A percentile compares a stretch with the other conserved stretches of the same genome.
Conservation (phyloP, 352 stramenopile genomes). For the Phytophthora syringae region DNA sequence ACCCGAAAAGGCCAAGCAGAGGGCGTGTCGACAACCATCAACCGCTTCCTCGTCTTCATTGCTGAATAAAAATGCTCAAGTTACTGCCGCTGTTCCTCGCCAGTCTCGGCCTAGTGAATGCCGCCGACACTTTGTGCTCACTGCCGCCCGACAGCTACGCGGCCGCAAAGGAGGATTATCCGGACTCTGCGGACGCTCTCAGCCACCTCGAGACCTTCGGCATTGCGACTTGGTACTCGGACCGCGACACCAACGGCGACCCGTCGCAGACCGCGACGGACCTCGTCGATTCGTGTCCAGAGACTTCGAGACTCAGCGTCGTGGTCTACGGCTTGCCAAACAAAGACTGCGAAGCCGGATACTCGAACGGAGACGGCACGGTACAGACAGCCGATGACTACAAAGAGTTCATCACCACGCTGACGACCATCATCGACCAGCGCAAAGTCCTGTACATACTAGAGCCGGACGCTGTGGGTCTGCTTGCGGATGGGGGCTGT, state of each 20-base stretch:
- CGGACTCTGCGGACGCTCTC: slow-evolving; percentile 58
- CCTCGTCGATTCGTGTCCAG: slow-evolving; percentile 42
- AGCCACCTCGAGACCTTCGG: slow-evolving; percentile 53
- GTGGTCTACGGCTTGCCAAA: slow-evolving; percentile 80
- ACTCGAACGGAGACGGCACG: slow-evolving; percentile 43
- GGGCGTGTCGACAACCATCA: slow-evolving; percentile 18
- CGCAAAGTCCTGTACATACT: slow-evolving; percentile 77
- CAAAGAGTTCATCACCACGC: slow-evolving; percentile 50
- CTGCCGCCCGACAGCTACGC: slow-evolving; percentile 52
- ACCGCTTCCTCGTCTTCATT: not conserved
- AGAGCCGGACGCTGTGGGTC: slow-evolving; percentile 68
- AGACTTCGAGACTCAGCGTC: slow-evolving; percentile 53
- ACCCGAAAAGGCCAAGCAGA: slow-evolving; percentile 18
- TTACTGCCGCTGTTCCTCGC: slow-evolving; percentile 14
- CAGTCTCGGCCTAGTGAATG: not conserved
- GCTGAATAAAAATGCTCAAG: slow-evolving; percentile 10
- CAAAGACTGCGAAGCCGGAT: slow-evolving; percentile 74
- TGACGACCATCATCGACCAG: slow-evolving; percentile 47
- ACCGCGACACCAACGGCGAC: slow-evolving; percentile 47
- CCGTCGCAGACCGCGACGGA: slow-evolving; percentile 37
- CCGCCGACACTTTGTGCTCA: slow-evolving; percentile 55
- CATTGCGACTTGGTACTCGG: slow-evolving; percentile 77
- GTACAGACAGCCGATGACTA: slow-evolving; percentile 58
- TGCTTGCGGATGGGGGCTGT: slow-evolving; percentile 46
- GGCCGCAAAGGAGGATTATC: slow-evolving; percentile 47